These are phyloP conservation scores for Rugosomyces carneus DNA, from an alignment of 1,284 basidiomycete species.

Conservation along the genomic window DNA sequence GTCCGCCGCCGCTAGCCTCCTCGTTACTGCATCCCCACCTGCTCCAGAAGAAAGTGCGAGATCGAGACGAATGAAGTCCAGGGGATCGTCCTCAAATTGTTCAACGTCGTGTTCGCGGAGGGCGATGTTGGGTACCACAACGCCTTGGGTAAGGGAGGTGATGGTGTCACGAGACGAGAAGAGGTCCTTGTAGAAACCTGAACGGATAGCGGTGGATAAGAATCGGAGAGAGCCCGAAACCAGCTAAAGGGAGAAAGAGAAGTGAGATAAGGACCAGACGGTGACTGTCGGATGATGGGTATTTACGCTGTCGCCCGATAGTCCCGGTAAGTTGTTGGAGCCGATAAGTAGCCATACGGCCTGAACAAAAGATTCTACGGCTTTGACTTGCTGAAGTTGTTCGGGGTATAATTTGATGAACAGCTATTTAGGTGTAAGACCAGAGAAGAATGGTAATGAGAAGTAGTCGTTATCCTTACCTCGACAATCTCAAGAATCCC, in stretches of 20 bases:
- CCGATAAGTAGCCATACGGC: constrained; percentile 90
- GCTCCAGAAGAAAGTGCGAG: constrained; percentile 67
- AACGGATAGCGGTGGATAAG: constrained; percentile 89
- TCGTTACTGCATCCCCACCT: constrained; percentile 60
- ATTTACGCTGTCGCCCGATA: constrained; percentile 78
- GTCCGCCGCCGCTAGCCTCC: constrained; percentile 89
- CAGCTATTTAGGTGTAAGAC: constrained; percentile 42
- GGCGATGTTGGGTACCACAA: constrained; percentile 89
- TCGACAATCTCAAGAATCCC: constrained; percentile 89
- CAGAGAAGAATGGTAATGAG: not conserved
- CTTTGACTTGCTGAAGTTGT: constrained; percentile 62
- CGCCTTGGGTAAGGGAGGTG: constrained; percentile 79
- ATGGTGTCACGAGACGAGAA: constrained; percentile 78
- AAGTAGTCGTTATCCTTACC: constrained; percentile 29
- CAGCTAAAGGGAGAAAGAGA: constrained; percentile 53
- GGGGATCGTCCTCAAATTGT: constrained; percentile 95
- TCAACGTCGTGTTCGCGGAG: constrained; percentile 89
- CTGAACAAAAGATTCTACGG: constrained; percentile 81
- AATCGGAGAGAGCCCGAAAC: constrained; percentile 93
- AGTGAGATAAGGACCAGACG: constrained; percentile 5
- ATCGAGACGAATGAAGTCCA: constrained; percentile 92
- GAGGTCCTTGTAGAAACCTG: constrained; percentile 66
- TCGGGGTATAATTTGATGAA: constrained; percentile 92
- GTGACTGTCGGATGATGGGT: not conserved
- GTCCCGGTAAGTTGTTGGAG: constrained; percentile 59